phyloP scores from a whole-genome alignment of 2,329 filamentous ascomycete genomes.

The Epichloe uncinata region DNA sequence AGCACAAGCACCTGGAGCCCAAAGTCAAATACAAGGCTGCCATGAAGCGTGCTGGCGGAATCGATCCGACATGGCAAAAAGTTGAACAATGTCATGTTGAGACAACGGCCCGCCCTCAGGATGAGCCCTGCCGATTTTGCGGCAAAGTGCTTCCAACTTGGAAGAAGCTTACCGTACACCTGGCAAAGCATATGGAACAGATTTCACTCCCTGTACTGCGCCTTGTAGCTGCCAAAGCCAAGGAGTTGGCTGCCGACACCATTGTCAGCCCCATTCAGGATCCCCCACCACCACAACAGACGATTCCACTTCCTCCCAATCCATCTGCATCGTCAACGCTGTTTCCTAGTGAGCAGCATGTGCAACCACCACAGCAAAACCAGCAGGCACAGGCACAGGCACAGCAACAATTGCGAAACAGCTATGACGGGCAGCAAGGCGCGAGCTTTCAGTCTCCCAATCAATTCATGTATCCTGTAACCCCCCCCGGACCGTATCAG shows the following conservation, averaged over 20 bases:
- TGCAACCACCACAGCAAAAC: constrained; percentile 10
- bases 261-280: constrained; percentile 56
- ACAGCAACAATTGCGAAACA: not conserved
- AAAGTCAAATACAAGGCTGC: constrained; percentile 63
- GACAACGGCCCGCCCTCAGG: constrained; percentile 49
- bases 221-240: constrained; percentile 35
- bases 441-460: constrained; percentile 9
- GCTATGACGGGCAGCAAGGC: not conserved
- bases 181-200: constrained; percentile 90
- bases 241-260: constrained; percentile 44
- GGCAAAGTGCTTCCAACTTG: constrained; percentile 67
- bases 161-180: constrained; percentile 89
- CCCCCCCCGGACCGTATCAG: constrained; percentile 15
- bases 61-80: constrained; percentile 60
- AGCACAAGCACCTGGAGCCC: constrained; percentile 77
- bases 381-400: constrained; percentile 6
- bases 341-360: constrained; percentile 8
- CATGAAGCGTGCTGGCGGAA: constrained; percentile 42
- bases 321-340: constrained; percentile 12
- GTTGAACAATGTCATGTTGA: constrained; percentile 67
- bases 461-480: constrained; percentile 15
- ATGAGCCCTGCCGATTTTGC: constrained; percentile 81
- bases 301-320: constrained; percentile 13
- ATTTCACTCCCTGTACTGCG: constrained; percentile 70
- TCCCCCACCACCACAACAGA: constrained; percentile 30